Base-by-base conservation (phyloP, 106 monocot species). In the Dendrobium nobile region DNA sequence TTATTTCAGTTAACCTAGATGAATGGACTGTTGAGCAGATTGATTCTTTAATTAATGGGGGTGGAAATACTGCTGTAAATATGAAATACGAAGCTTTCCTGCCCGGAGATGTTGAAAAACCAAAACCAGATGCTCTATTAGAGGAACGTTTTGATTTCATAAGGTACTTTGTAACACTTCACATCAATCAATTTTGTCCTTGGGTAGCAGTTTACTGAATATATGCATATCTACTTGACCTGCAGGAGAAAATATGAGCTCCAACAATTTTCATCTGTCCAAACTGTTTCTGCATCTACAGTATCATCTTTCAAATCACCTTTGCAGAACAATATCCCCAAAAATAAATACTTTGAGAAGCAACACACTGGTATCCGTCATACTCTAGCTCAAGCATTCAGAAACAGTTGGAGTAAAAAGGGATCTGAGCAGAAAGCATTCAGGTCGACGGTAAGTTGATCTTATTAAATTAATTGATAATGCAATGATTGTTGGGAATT, bases 11-110 rank as follows among this genome's bases (percentile, higher is more conserved):
- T 56, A 95, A 92, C 56, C 75, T 95, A 79, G 92, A 95, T 80
- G 90, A 90, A 77, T 95, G 92, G 92, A 87, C 87, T 22, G 83
- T 90, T 81, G 95, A 95, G 72, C 90, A 90, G 67, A 88, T 95
- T 45, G 89, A 95, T 75, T 84, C 72, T 74, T 85, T 95, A 58
- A 75, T 80, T 43, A 77, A 92, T 73, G 51, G 47, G 33, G 92
- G 95, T 82, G 95, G 92, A 51, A 95, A 95, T 86, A 75, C 75
- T 77, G 79, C 85, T 18, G 84, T 86, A 73, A 95, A 95, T 82
- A 79, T 54, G 88, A 88, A 54, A 87, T 95, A 90, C 58, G 95
- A 95, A 87, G 95, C 95, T 47, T 88, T 82, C 79, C 37, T 95
- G 24, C 92, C 92, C n/a, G 88, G 83, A 75, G 82, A 80, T 55